A percentile compares a stretch with the other conserved stretches of the same genome.
Evolutionary conservation across 225 moss, liverwort and hornwort species (phyloP).

Genomic region (Polytrichum commune): DNA sequence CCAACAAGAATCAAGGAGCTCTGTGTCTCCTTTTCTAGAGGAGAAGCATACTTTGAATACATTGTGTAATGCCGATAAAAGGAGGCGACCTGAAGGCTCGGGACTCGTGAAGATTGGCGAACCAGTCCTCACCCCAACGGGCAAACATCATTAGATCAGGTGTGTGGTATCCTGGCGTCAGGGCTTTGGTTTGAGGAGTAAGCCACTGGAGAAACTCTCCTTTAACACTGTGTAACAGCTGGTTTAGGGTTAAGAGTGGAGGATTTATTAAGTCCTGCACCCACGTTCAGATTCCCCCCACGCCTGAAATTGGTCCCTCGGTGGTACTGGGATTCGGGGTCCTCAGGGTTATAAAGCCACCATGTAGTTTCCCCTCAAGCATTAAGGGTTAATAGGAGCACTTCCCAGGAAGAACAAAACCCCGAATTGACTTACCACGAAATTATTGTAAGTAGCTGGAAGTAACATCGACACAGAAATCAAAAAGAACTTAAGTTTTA

Average conservation of each 20-base stretch:
- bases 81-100: constrained; percentile 41
- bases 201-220: constrained; percentile 51
- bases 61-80: constrained; percentile 10
- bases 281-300: constrained; percentile 18
- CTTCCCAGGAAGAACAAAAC: no score
- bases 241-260: constrained; percentile 38
- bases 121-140: constrained; percentile 35
- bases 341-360: no score
- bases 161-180: constrained; percentile 29
- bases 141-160: constrained; percentile 15
- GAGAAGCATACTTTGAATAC: no score
- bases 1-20: no score
- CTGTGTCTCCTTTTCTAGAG: no score
- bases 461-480: no score
- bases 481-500: no score
- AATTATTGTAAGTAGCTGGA: no score
- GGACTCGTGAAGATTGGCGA: constrained; percentile 42
- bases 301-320: constrained; percentile 38
- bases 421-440: no score
- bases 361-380: no score
- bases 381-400: no score
- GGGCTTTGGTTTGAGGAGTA: constrained; percentile 48
- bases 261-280: neutral
- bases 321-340: accelerated
- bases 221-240: neutral